A percentile compares a stretch with the other conserved stretches of the same genome.
Conservation (phyloP, 2,329 filamentous ascomycete species). For the Aplosporella prunicola region DNA sequence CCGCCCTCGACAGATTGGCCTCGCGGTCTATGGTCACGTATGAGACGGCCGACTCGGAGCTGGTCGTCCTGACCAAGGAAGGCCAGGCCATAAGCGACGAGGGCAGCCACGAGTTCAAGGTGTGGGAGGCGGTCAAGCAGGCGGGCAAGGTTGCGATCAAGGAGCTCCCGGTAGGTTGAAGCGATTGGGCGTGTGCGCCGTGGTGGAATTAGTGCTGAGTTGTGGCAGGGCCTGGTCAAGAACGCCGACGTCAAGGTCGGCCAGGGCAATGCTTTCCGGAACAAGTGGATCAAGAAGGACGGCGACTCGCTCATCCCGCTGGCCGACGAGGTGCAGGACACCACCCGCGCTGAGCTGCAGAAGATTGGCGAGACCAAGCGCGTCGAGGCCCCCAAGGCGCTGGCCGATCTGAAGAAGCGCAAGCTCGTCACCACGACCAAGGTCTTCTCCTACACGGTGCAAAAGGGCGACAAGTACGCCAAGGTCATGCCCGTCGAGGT, state of each 20-base stretch:
- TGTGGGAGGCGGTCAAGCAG: constrained; percentile 40
- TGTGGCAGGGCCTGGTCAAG: constrained; percentile 43
- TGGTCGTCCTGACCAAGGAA: constrained; percentile 66
- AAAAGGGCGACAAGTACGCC: constrained; percentile 81
- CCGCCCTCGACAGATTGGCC: constrained; percentile 73
- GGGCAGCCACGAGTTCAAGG: constrained; percentile 43
- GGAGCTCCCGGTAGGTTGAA: constrained; percentile 33
- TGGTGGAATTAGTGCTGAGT: constrained; percentile 5
- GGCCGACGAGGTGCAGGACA: constrained; percentile 67
- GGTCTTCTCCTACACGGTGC: constrained; percentile 71
- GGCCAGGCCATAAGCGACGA: constrained; percentile 61
- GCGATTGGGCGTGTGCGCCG: not conserved
- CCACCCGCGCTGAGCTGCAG: constrained; percentile 65
- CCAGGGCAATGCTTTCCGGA: constrained; percentile 87
- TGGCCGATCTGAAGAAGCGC: constrained; percentile 80
- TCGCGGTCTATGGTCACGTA: constrained; percentile 83
- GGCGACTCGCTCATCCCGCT: constrained; percentile 47
- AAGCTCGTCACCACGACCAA: constrained; percentile 82
- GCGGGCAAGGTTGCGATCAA: constrained; percentile 37
- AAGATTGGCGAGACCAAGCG: constrained; percentile 61
- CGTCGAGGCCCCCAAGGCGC: constrained; percentile 61
- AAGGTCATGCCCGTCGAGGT: constrained; percentile 84
- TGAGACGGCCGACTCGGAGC: constrained; percentile 71
- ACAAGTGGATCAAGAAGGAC: constrained; percentile 57
- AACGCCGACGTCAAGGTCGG: constrained; percentile 70